Evolutionary conservation across 2,329 filamentous ascomycete genomes (phyloP), one percentile per base, ranked within the genome.

Genomic region (Pseudogymnoascus sp.): DNA sequence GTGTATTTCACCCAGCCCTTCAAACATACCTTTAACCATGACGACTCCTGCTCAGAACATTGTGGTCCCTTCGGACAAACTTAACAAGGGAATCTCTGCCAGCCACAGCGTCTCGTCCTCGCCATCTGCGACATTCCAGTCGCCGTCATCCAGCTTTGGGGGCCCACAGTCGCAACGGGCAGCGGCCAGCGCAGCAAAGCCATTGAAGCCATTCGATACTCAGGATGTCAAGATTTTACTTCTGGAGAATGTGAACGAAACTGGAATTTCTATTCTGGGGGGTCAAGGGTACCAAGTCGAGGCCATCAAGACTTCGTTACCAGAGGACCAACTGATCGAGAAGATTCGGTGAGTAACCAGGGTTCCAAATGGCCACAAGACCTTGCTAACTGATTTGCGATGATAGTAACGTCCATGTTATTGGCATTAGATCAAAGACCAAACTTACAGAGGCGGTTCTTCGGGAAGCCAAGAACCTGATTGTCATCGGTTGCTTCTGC

Each of bases 401-500:
- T 52, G 61, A 63, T 63, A 96, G 91, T 65, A 90, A 97, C 74
- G 90, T 97, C 29, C 94, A 99, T 73, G 94, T 97, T 71, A 94
- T 99, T 73, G 94, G 94, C 68, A 97, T 99, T 71, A 90, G 94
- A 67, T 97, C 93, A 64, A 99, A 99, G 81, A 99, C 94, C 35
- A 96, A 94, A 79, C 84, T 99, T 73, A 93, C 87, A 7, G 87
- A 89, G 66, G 88, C 87, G 71, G 90, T 99, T 29, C 83, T 99
- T 65, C 83, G 85, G 63, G 88, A 95, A 74, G 94, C 94, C 62
- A 95, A 92, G 79, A 96, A 97, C 74, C 83, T 99, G 61, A 89
- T 97, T 64, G 94, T 97, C 65, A 86, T 97, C 69, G 94, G 94
- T 65, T 99, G 94, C 80, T 99, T 99, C 83, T 99, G 94, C 76